A percentile compares a stretch with the other conserved stretches of the same genome.
Conservation (phyloP, 805 yeast genomes). For the Myxozyma monticola region DNA sequence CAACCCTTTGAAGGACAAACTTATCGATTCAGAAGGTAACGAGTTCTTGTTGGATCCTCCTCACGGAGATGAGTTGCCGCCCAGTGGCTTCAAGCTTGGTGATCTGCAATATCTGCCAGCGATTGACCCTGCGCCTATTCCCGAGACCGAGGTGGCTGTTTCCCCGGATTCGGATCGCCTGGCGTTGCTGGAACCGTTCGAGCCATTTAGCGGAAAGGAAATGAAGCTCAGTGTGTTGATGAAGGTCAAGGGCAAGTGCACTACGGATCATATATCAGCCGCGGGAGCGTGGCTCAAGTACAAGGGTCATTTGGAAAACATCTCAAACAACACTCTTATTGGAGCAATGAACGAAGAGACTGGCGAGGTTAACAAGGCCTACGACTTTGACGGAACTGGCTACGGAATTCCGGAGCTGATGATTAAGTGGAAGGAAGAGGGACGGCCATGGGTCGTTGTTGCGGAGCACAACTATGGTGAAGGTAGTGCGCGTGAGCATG, state of each 20-base stretch:
- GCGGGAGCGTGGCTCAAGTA: conserved; percentile 99
- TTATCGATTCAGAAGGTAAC: conserved; percentile 84
- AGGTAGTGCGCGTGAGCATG: conserved; percentile 99
- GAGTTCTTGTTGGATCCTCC: conserved; percentile 89
- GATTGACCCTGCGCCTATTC: conserved; percentile 81
- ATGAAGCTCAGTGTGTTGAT: conserved; percentile 89
- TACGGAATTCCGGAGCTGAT: conserved; percentile 96
- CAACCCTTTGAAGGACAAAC: conserved; percentile 91
- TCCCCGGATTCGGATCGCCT: conserved; percentile 93
- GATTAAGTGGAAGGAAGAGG: conserved; percentile 88
- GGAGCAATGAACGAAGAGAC: conserved; percentile 98
- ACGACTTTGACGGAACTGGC: conserved; percentile 88
- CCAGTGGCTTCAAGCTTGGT: conserved; percentile 88
- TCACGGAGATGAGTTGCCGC: conserved; percentile 85
- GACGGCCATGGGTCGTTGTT: conserved; percentile 92
- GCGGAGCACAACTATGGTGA: conserved; percentile 99
- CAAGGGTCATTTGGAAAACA: conserved; percentile 99
- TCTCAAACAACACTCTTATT: conserved; percentile 98
- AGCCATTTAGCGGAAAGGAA: conserved; percentile 96
- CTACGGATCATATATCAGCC: conserved; percentile 99
- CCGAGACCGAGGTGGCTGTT: conserved; percentile 69
- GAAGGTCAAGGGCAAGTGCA: conserved; percentile 96
- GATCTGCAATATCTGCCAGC: conserved; percentile 88
- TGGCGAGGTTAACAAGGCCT: conserved; percentile 87
- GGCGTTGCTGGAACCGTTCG: conserved; percentile 90